phyloP scores from a whole-genome alignment of 2,329 filamentous ascomycete genomes.

The Colletotrichum nymphaeae region DNA sequence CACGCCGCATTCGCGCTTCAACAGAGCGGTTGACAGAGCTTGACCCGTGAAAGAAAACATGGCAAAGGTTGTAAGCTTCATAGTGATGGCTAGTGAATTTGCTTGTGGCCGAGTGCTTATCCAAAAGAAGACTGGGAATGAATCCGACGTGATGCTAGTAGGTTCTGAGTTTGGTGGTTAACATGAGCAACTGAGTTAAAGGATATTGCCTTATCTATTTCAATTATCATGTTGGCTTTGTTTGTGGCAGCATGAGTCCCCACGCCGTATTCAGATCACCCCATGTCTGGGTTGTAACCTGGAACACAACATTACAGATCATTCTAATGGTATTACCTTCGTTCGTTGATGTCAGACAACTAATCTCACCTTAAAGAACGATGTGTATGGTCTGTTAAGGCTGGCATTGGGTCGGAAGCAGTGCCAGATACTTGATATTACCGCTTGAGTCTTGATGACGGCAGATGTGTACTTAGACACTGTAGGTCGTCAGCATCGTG shows the following conservation, averaged over 20 bases:
- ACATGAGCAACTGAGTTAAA: no score
- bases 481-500: background rate
- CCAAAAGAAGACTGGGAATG: no score
- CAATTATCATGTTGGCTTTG: no score
- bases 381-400: background rate
- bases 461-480: background rate
- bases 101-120: background rate
- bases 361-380: no score
- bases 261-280: no score
- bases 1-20: background rate
- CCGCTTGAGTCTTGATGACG: background rate
- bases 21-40: background rate
- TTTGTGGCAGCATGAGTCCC: no score
- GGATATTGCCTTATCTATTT: no score
- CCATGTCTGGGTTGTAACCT: no score
- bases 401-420: background rate
- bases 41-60: background rate
- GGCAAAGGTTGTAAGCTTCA: background rate
- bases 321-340: background rate
- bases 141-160: no score
- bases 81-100: background rate
- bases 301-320: no score
- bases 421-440: background rate
- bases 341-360: background rate
- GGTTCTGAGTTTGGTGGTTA: no score